phyloP scores from a whole-genome alignment of 495 filamentous ascomycete species.

The Penicillium lividum region DNA sequence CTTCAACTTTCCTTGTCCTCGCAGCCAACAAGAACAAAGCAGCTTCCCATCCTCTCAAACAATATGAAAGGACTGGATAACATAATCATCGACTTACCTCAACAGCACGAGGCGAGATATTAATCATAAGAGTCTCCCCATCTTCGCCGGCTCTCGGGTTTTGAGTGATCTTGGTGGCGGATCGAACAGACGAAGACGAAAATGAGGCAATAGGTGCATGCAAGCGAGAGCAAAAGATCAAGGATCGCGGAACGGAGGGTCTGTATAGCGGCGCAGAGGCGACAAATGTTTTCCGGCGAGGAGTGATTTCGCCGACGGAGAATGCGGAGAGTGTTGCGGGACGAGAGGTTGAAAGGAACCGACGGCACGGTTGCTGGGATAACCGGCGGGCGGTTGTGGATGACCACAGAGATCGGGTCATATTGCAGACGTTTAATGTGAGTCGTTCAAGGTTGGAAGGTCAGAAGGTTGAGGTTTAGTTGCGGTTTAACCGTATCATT shows the following conservation, averaged over 20 bases:
- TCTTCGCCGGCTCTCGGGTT: conserved; percentile 57
- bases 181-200: conserved; percentile 34
- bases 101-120: conserved; percentile 78
- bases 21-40: not conserved
- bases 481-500: conserved; percentile 18
- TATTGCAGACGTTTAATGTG: conserved; percentile 14
- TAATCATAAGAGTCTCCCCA: conserved; percentile 77
- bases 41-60: conserved; percentile 11
- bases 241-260: not conserved
- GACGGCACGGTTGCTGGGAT: conserved; percentile 22
- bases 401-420: conserved; percentile 34
- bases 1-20: not conserved
- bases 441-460: not conserved
- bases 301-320: conserved; percentile 24
- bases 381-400: conserved; percentile 26
- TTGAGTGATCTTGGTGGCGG: conserved; percentile 35
- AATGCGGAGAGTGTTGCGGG: conserved; percentile 39
- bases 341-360: conserved; percentile 32
- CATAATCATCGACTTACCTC: conserved; percentile 55
- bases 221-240: not conserved
- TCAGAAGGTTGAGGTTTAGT: conserved; percentile 12
- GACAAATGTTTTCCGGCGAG: conserved; percentile 16
- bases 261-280: conserved; percentile 5
- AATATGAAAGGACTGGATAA: conserved; percentile 8
- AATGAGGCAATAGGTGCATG: conserved; percentile 30